Evolutionary conservation across 208 protist genomes (phyloP).

Genomic region (Trypanosoma platydactyli): DNA sequence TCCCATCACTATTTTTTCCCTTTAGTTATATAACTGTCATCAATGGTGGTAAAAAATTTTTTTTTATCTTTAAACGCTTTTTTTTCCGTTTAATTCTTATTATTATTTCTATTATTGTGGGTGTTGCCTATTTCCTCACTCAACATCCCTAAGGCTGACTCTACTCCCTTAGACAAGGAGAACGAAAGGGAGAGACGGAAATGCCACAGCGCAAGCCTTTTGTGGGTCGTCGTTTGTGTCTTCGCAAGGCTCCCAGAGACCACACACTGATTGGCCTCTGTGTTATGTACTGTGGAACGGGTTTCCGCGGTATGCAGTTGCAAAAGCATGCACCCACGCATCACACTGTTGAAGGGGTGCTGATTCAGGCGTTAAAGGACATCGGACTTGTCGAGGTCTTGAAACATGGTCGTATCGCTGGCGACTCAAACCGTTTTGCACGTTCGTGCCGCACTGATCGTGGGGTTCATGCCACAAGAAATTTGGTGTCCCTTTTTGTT

Average conservation of each 20-base stretch:
- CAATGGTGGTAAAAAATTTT: too few species aligned
- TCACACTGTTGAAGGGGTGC: constrained; percentile 80
- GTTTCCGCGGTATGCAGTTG: constrained; percentile 79
- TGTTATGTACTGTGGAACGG: constrained; percentile 65
- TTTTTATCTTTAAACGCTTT: too few species aligned
- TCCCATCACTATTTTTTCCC: not conserved
- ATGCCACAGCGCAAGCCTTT: constrained; percentile 26
- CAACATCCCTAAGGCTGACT: too few species aligned
- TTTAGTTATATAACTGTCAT: too few species aligned
- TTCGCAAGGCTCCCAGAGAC: constrained; percentile 54
- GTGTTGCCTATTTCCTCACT: too few species aligned
- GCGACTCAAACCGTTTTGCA: constrained; percentile 55
- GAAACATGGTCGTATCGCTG: constrained; percentile 38
- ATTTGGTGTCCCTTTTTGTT: constrained; percentile 76
- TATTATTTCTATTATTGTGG: too few species aligned
- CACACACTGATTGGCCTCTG: constrained; percentile 66
- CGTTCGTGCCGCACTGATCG: constrained; percentile 84
- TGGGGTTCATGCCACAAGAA: constrained; percentile 82
- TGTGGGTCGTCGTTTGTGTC: constrained; percentile 35
- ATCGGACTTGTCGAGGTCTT: constrained; percentile 48
- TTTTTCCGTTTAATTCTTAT: too few species aligned
- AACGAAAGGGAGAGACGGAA: constrained; percentile 5
- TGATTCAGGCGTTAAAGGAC: constrained; percentile 74
- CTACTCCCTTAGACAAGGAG: constrained; percentile 10
- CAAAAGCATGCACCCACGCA: constrained; percentile 72